phyloP scores from a whole-genome alignment of 2,329 filamentous ascomycete genomes.

The Ilyonectria mors-panacis region DNA sequence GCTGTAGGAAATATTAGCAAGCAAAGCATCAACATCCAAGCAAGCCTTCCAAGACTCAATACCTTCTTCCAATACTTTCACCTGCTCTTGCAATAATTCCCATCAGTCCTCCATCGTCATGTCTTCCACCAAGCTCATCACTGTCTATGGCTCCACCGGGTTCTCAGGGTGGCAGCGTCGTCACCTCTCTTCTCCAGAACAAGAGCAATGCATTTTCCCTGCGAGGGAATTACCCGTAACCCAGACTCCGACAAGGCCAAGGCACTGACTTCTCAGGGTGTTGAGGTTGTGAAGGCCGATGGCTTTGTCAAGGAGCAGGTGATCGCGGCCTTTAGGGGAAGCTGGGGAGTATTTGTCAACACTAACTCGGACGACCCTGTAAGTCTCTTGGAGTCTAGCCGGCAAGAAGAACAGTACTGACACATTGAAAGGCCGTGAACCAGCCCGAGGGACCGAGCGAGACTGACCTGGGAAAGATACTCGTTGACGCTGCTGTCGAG shows the following conservation, averaged over 20 bases:
- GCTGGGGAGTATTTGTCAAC: constrained; percentile 54
- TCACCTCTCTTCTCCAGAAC: constrained; percentile 50
- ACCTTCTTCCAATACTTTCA: not conserved
- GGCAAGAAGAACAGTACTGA: constrained; percentile 18
- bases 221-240: constrained; percentile 50
- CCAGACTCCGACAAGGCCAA: constrained; percentile 49
- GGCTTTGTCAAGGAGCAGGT: constrained; percentile 44
- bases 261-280: constrained; percentile 42
- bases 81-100: not conserved
- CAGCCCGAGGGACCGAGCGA: constrained; percentile 50
- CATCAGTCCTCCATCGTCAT: constrained; percentile 31
- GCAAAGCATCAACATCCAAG: constrained; percentile 21
- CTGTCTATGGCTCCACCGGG: constrained; percentile 53
- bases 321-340: constrained; percentile 48
- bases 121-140: constrained; percentile 48
- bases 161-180: constrained; percentile 50
- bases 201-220: constrained; percentile 46
- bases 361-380: constrained; percentile 52
- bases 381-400: constrained; percentile 10
- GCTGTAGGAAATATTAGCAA: constrained; percentile 28
- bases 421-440: constrained; percentile 39
- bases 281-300: constrained; percentile 52
- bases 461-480: constrained; percentile 52
- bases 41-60: constrained; percentile 4
- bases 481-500: constrained; percentile 53